phyloP scores from a whole-genome alignment of 225 moss, liverwort and hornwort species.

The Polytrichum commune region DNA sequence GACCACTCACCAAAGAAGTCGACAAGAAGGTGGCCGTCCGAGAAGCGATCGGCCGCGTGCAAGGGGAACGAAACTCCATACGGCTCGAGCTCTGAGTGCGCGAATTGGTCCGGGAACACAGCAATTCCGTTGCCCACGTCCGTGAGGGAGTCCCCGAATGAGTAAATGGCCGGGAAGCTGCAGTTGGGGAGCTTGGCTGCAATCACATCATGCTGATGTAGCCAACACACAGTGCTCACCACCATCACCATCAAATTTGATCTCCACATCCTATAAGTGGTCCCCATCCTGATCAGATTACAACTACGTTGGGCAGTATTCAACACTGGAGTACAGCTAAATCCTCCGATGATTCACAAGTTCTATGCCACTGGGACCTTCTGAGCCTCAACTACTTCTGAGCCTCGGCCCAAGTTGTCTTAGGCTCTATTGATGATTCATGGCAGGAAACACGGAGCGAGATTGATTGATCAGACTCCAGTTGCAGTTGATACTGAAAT shows the following conservation, averaged over 20 bases:
- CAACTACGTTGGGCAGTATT: too few relatives aligned
- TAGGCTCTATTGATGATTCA: too few relatives aligned
- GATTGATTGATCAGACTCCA: too few relatives aligned
- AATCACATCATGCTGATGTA: not conserved
- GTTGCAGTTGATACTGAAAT: too few relatives aligned
- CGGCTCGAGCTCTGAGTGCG: constrained; percentile 14
- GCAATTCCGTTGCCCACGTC: constrained; percentile 37
- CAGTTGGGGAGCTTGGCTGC: constrained; percentile 1
- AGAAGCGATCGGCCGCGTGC: constrained; percentile 14
- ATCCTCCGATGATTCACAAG: too few relatives aligned
- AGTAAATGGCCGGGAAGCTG: constrained; percentile 14
- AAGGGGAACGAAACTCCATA: constrained; percentile 10
- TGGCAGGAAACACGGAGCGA: too few relatives aligned
- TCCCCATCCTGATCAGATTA: too few relatives aligned
- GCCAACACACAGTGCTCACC: not conserved
- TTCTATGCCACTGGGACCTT: too few relatives aligned
- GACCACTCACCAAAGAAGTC: constrained; percentile 6
- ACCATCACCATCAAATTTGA: not conserved
- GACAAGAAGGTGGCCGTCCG: constrained; percentile 2
- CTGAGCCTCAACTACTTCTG: too few relatives aligned
- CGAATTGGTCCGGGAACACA: constrained; percentile 18
- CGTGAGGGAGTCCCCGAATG: constrained; percentile 33
- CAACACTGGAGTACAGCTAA: too few relatives aligned
- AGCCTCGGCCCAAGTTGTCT: too few relatives aligned
- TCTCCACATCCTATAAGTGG: not conserved